Conservation (phyloP, 2,329 filamentous ascomycete genomes). For the Escovopsis sp. region DNA sequence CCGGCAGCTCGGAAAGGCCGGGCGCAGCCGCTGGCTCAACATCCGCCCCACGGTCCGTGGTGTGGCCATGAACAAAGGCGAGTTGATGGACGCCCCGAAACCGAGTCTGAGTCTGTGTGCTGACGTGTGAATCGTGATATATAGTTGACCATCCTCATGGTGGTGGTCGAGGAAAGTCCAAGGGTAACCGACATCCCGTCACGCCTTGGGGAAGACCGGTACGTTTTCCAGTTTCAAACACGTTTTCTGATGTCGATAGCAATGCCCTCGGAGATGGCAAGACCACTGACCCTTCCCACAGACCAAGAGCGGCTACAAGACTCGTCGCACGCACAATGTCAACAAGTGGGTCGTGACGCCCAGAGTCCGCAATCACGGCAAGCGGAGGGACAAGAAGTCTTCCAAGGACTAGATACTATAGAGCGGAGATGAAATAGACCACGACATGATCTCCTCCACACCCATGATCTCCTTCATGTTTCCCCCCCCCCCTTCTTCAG, state of each 20-base stretch:
- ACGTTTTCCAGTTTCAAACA: slow-evolving; percentile 28
- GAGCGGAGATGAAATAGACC: not conserved
- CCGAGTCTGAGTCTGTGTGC: not conserved
- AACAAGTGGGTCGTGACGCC: slow-evolving; percentile 85
- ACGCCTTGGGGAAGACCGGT: slow-evolving; percentile 94
- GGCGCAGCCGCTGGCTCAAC: slow-evolving; percentile 82
- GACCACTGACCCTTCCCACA: slow-evolving; percentile 13
- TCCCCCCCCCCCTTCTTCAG: not conserved
- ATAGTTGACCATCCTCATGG: slow-evolving; percentile 89
- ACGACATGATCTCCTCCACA: too few relatives aligned
- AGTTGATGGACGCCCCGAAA: slow-evolving; percentile 13
- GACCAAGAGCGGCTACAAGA: slow-evolving; percentile 85
- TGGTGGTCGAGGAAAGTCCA: slow-evolving; percentile 97
- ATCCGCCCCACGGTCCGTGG: slow-evolving; percentile 92
- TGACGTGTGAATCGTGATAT: slow-evolving; percentile 6
- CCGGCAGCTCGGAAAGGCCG: slow-evolving; percentile 84
- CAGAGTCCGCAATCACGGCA: slow-evolving; percentile 78
- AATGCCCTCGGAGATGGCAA: not conserved
- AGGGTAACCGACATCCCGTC: slow-evolving; percentile 90
- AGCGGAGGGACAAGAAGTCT: slow-evolving; percentile 54
- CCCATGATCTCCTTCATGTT: too few relatives aligned
- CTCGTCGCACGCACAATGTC: slow-evolving; percentile 70
- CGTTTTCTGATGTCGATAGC: not conserved
- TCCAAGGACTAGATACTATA: slow-evolving; percentile 13
- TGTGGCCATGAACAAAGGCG: slow-evolving; percentile 95